Base-by-base conservation (phyloP, 1,139 yeast genomes). In the Yamadazyma epiphylla region DNA sequence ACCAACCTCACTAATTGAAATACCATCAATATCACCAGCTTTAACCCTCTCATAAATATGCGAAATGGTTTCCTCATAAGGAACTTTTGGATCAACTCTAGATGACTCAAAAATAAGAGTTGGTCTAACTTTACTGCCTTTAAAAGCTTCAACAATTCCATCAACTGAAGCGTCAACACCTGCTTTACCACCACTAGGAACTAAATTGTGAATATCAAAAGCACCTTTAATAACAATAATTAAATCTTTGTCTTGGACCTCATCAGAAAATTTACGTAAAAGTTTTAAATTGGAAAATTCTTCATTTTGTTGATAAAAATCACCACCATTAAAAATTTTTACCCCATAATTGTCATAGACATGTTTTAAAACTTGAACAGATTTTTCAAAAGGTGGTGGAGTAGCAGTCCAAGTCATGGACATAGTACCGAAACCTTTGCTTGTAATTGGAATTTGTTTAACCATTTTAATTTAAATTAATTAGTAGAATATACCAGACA, bases 161-260 rank as follows among this genome's bases (percentile, higher is more conserved):
- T 70, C 74, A 33, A 85, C 65, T n/a, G n/a, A n/a, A n/a, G n/a
- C n/a, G n/a, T n/a, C n/a, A n/a, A n/a, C n/a, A n/a, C n/a, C n/a
- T n/a, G n/a, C n/a, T n/a, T n/a, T n/a, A n/a, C n/a, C n/a, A n/a
- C n/a, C n/a, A n/a, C n/a, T n/a, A n/a, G n/a, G n/a, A n/a, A n/a
- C n/a, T n/a, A n/a, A n/a, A n/a, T n/a, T n/a, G n/a, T n/a, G n/a
- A n/a, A n/a, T n/a, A n/a, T n/a, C n/a, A n/a, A n/a, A n/a, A n/a
- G n/a, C 81, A 20, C 94, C 94, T 53, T 86, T 86, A 42, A 85
- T 72, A 15, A 81, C 72, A 27, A 86, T 49, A 13, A 74, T 58
- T 42, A 78, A 75, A 6, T 51, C 39, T 20, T 51, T 54, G 30
- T 68, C 78, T 29, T 65, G 59, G 15, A 71, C 55, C 15, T 81